Evolutionary conservation across 2,329 filamentous ascomycete genomes (phyloP).

Genomic region (Ceratocystis lukuohia): DNA sequence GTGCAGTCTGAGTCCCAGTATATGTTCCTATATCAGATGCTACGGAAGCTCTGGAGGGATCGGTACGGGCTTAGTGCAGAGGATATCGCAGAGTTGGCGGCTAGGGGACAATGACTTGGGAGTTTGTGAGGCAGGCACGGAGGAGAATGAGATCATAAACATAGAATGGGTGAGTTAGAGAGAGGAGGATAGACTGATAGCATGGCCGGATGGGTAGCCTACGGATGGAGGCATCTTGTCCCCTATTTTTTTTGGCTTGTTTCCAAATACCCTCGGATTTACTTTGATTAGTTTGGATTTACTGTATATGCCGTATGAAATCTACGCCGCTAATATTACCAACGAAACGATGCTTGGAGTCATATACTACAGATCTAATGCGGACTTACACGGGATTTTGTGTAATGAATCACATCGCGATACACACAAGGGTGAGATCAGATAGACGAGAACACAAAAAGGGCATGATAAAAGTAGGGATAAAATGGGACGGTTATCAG

Average conservation of each 20-base stretch:
- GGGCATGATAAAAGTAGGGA: not conserved
- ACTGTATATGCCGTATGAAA: not conserved
- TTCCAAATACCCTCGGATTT: not conserved
- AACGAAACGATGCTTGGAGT: not conserved
- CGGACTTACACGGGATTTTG: not conserved
- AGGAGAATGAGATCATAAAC: not conserved
- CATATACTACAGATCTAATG: not conserved
- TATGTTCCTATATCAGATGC: conserved; percentile 74
- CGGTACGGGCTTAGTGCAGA: conserved; percentile 34
- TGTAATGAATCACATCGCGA: not conserved
- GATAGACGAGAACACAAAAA: not conserved
- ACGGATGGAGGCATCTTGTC: too few relatives aligned
- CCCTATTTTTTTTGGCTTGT: not conserved
- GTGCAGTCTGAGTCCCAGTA: conserved; percentile 82
- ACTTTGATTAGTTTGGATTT: not conserved
- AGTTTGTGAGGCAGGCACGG: not conserved
- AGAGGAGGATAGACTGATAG: not conserved
- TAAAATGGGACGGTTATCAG: not conserved
- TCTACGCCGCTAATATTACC: not conserved
- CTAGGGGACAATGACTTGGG: not conserved
- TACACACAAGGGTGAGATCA: not conserved
- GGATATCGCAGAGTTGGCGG: conserved; percentile 10
- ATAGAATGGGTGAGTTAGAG: not conserved
- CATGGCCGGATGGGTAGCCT: not conserved
- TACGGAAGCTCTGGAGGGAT: conserved; percentile 61